Conservation (phyloP, 495 filamentous ascomycete species). For the Xeromyces bisporus region DNA sequence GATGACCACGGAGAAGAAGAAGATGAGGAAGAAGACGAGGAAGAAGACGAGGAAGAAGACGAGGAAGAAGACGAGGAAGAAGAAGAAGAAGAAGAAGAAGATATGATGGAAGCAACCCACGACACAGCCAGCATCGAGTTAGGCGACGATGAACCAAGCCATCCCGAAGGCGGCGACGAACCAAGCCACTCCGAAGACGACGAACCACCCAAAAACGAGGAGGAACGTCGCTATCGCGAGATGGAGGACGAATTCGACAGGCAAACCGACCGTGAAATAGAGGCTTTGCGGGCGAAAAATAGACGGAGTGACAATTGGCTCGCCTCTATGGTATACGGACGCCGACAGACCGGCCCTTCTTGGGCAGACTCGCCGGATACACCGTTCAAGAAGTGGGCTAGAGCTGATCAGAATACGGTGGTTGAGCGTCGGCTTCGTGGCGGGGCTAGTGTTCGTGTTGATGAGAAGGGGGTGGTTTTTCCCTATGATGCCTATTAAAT, state of each 20-base stretch:
- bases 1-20: slow-evolving; percentile 1
- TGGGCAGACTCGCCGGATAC: slow-evolving; percentile 24
- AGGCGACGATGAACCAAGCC: slow-evolving; percentile 16
- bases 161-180: slow-evolving; percentile 5
- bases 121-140: slow-evolving; percentile 29
- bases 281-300: no score
- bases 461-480: slow-evolving; percentile 21
- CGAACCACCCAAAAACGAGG: neutral
- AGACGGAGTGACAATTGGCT: slow-evolving; percentile 23
- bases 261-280: no score
- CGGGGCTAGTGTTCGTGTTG: slow-evolving; percentile 10
- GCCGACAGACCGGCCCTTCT: slow-evolving; percentile 6
- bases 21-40: neutral
- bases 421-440: slow-evolving; percentile 15
- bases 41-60: neutral
- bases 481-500: no score
- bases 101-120: slow-evolving; percentile 12
- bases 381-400: slow-evolving; percentile 27
- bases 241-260: no score
- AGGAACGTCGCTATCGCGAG: no score
- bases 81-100: slow-evolving; percentile 6
- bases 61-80: slow-evolving; percentile 6
- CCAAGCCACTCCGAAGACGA: neutral
- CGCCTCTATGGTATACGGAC: slow-evolving; percentile 14
- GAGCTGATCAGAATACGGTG: slow-evolving; percentile 19